Evolutionary conservation across 257 asterid genomes (phyloP).

Genomic region (Solanum dulcamara): DNA sequence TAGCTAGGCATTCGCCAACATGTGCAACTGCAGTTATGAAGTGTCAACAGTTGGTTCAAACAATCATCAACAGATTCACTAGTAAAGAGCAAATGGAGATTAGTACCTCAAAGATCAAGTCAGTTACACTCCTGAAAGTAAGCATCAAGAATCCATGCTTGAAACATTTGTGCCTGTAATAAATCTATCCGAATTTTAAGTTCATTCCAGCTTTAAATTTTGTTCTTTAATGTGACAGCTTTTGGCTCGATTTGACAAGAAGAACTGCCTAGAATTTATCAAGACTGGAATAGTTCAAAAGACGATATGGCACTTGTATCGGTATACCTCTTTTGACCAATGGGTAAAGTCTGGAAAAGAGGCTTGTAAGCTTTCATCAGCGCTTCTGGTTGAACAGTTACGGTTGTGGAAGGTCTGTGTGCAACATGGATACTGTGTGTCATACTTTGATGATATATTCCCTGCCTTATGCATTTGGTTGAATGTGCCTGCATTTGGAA

Average conservation of each 20-base stretch:
- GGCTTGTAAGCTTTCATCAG: constrained; percentile 61
- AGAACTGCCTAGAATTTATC: constrained; percentile 45
- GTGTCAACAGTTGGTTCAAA: constrained; percentile 64
- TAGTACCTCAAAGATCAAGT: constrained; percentile 57
- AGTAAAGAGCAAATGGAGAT: constrained; percentile 40
- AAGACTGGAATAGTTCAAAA: constrained; percentile 50
- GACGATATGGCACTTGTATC: constrained; percentile 78
- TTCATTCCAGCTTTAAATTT: background rate
- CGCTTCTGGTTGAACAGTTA: constrained; percentile 75
- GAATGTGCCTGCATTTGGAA: constrained; percentile 48
- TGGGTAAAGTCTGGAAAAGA: constrained; percentile 69
- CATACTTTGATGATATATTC: constrained; percentile 54
- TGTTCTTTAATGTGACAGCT: constrained; percentile 41
- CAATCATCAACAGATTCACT: constrained; percentile 55
- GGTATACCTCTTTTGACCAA: constrained; percentile 48
- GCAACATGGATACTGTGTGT: constrained; percentile 49
- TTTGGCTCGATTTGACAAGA: constrained; percentile 53
- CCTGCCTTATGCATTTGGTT: constrained; percentile 70
- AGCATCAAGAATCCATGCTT: constrained; percentile 6
- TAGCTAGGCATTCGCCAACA: constrained; percentile 90
- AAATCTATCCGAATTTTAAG: background rate
- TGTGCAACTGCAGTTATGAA: constrained; percentile 71
- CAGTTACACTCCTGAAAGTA: constrained; percentile 69
- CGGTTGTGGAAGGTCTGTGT: constrained; percentile 77
- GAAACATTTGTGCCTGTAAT: background rate